Percentiles rank a stretch among this genome's conserved stretches.
phyloP scores from a whole-genome alignment of 225 moss, liverwort and hornwort genomes.

The Lunularia cruciata region DNA sequence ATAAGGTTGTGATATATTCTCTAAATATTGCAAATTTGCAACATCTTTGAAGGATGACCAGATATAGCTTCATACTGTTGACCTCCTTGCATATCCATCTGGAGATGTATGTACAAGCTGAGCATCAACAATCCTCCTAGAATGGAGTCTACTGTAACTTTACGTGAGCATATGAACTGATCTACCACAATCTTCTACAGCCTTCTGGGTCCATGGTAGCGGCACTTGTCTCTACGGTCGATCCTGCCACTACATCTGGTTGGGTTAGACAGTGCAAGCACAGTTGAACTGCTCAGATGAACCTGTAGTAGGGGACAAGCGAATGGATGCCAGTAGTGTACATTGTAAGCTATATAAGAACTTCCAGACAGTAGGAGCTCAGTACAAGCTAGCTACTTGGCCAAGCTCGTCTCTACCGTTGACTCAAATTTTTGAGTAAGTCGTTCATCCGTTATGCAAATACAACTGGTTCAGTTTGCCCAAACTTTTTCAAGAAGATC shows the following conservation, averaged over 20 bases:
- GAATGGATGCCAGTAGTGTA: neutral
- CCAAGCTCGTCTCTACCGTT: slow-evolving; percentile 12
- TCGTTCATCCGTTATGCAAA: too few relatives aligned
- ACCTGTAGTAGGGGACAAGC: neutral
- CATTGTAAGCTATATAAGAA: neutral
- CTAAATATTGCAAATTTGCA: too few relatives aligned
- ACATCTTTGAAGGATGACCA: too few relatives aligned
- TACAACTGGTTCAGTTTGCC: too few relatives aligned
- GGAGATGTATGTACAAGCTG: neutral
- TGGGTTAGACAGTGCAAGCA: too few relatives aligned
- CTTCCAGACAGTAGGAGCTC: neutral
- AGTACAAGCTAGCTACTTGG: slow-evolving; percentile 18
- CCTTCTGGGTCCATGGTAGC: neutral
- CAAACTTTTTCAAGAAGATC: too few relatives aligned
- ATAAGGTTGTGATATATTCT: too few relatives aligned
- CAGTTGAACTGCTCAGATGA: too few relatives aligned
- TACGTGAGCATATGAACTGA: neutral
- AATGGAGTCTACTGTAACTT: neutral
- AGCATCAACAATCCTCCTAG: neutral
- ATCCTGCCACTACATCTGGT: too few relatives aligned
- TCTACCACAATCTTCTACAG: neutral
- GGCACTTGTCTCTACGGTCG: too few relatives aligned
- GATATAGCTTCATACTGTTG: too few relatives aligned
- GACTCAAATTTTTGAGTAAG: neutral
- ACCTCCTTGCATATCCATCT: too few relatives aligned